A percentile compares a stretch with the other conserved stretches of the same genome.
Evolutionary conservation across 2,329 filamentous ascomycete genomes (phyloP).

Genomic region (Trichoderma sp.): DNA sequence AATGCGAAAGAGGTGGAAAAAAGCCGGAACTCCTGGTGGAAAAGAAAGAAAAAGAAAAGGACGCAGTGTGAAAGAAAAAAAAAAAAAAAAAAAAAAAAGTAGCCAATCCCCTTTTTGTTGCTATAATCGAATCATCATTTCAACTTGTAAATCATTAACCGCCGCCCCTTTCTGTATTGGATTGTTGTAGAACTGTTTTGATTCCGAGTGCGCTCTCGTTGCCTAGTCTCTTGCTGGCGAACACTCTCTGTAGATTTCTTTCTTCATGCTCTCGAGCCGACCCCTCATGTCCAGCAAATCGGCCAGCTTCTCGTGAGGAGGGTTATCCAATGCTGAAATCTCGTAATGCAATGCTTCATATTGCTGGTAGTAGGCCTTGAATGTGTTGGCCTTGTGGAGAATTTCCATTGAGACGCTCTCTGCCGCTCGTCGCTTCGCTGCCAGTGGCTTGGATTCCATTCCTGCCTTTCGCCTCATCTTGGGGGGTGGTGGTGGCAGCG

Average conservation of each 20-base stretch:
- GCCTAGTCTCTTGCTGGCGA: constrained; percentile 31
- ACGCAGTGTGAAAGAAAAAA: neutral
- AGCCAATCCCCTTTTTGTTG: constrained; percentile 24
- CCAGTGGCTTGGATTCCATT: constrained; percentile 30
- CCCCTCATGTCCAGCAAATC: constrained; percentile 57
- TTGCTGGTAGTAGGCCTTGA: constrained; percentile 57
- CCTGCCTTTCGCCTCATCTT: constrained; percentile 53
- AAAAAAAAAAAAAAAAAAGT: constrained; percentile 16
- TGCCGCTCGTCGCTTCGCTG: constrained; percentile 37
- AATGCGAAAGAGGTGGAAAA: constrained; percentile 25
- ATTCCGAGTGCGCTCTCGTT: neutral
- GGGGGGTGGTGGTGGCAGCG: constrained; percentile 33
- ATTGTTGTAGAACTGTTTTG: neutral
- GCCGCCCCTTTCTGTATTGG: neutral
- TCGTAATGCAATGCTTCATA: constrained; percentile 61
- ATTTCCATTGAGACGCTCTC: constrained; percentile 45
- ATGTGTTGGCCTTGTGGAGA: constrained; percentile 55
- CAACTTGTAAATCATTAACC: constrained; percentile 24
- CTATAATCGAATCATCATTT: constrained; percentile 24
- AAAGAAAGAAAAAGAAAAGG: neutral
- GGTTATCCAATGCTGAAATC: constrained; percentile 52
- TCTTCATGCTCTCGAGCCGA: constrained; percentile 58
- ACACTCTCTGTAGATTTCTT: constrained; percentile 56
- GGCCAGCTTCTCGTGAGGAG: constrained; percentile 53
- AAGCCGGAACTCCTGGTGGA: constrained; percentile 17